These are phyloP conservation scores for Lactarius vividus DNA, from an alignment of 768 basidiomycete genomes.

Conservation along the genomic window DNA sequence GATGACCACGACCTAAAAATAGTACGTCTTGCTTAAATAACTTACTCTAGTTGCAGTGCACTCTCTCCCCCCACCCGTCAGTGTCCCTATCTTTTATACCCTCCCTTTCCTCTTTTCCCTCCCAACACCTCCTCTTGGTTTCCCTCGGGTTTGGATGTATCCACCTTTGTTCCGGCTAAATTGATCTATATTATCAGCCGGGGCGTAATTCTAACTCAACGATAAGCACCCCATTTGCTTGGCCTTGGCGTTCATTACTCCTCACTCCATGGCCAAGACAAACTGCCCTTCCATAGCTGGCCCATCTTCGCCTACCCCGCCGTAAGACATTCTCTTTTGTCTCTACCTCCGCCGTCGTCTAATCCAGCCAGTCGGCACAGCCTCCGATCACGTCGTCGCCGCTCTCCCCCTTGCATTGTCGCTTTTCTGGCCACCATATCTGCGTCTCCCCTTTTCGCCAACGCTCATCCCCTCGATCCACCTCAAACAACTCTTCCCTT, in stretches of 20 bases:
- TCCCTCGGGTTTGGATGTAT: background rate
- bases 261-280: conserved; percentile 33
- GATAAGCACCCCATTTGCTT: conserved; percentile 3
- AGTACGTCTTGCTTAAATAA: background rate
- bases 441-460: background rate
- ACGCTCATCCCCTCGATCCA: conserved; percentile 14
- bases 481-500: conserved; percentile 24
- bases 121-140: background rate
- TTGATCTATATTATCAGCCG: background rate
- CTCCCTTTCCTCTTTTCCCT: background rate
- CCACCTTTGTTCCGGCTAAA: background rate
- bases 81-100: background rate
- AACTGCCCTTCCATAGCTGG: conserved; percentile 14
- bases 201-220: background rate
- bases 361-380: background rate
- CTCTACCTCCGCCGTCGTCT: background rate
- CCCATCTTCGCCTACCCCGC: conserved; percentile 17
- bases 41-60: background rate
- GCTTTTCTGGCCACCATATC: conserved; percentile 18
- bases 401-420: background rate
- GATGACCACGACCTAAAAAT: background rate
- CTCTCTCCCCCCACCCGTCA: background rate
- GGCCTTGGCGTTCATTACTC: conserved; percentile 18
- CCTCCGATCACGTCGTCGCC: conserved; percentile 13
- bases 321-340: background rate